Percentiles rank a stretch among this genome's conserved stretches.
These are phyloP conservation scores for Sordariomycetes sp. DNA, from an alignment of 2,329 filamentous ascomycete genomes.

Conservation along the genomic window DNA sequence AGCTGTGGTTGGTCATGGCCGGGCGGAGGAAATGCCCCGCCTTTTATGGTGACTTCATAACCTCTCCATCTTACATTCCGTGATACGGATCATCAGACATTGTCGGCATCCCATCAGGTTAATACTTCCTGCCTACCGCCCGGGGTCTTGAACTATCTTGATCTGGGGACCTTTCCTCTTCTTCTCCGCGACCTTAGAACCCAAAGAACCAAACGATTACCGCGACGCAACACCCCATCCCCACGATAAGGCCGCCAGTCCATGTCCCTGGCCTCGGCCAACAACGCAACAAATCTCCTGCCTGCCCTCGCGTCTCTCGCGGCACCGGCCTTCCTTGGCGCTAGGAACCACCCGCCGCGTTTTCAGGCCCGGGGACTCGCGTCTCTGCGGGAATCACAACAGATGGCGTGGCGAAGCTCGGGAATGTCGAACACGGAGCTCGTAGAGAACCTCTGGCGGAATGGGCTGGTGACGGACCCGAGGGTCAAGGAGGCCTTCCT, in stretches of 20 bases:
- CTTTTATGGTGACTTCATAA: neutral
- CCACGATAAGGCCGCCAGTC: neutral
- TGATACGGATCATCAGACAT: neutral
- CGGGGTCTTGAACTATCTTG: neutral
- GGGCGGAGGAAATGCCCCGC: neutral
- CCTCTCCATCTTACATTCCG: neutral
- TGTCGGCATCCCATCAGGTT: neutral
- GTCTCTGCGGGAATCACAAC: neutral
- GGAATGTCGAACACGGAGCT: slow-evolving; percentile 63
- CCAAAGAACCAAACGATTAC: neutral
- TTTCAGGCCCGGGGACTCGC: slow-evolving; percentile 9
- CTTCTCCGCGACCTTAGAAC: neutral
- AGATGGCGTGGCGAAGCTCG: slow-evolving; percentile 85
- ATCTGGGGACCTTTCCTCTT: neutral
- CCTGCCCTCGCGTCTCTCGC: neutral
- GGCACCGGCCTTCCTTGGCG: neutral
- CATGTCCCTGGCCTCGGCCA: neutral
- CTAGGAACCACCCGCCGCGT: neutral
- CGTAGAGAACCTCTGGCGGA: slow-evolving; percentile 61
- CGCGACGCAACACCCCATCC: neutral
- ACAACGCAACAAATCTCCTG: neutral
- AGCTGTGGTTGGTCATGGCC: neutral
- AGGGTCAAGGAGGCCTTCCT: slow-evolving; percentile 71
- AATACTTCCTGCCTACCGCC: neutral
- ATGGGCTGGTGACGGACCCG: slow-evolving; percentile 59